Base-by-base conservation (phyloP, 805 yeast species). In the Saccharomycopsis babjevae region DNA sequence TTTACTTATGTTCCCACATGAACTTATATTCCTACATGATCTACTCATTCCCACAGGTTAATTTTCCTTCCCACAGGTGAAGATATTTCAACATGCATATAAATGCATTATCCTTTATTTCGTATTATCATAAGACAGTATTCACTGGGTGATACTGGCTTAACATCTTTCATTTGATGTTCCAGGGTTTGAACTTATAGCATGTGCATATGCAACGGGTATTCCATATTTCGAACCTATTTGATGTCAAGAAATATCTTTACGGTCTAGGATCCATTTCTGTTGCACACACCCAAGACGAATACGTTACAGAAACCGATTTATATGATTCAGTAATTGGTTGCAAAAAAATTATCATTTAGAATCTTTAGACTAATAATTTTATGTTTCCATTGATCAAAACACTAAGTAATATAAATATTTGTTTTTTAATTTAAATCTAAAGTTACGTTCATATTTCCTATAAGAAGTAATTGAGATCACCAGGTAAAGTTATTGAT, bases 131-230 rank as follows among this genome's bases (percentile, higher is more conserved):
- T 8, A 8, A 38, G 15, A 8, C 40, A 16, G n/a, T 13, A 38
- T 38, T 28, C 32, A 6, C 32, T 6, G 8, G n/a, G 8, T 11
- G 40, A 38, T 38, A 38, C 15, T 38, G 40, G 4, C 15, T 38
- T 28, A 28, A 28, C 32, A 28, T n/a, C n/a, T 72, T 61, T 74
- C 85, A 67, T 77, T 76, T 69, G 76, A 83, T 8, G 83, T 85
- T 5, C 82, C 83, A n/a, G 89, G 88, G 0, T 85, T 85, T 66
- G 86, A 84, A 2, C 72, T 76, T 13, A 71, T 76, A 18, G 72
- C 79, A 8, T 70, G 79, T 64, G 79, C 83, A 0, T 82, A 81
- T 66, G 76, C 77, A 28, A 82, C 86, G 1, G 85, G 82, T 66
- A 73, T 81, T 57, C 83, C 84, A 15, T 56, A 42, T n/a, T 42